Conservation (phyloP, 345 rosid species). For the Carallia pectinifolia region DNA sequence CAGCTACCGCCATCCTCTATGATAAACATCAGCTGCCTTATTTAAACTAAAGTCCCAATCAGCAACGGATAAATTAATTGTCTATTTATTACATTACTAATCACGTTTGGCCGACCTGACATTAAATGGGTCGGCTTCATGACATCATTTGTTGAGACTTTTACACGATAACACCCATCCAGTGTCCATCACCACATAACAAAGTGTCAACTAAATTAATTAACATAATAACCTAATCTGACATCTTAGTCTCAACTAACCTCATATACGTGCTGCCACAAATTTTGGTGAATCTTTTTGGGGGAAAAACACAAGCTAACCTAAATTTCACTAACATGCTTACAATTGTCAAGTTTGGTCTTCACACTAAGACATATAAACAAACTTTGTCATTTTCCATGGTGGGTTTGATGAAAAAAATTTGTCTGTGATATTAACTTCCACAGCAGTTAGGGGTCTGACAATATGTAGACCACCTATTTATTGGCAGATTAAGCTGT, state of each 20-base stretch:
- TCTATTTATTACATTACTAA: neutral
- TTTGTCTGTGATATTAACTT: neutral
- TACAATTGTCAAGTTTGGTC: neutral
- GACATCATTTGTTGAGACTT: conserved; percentile 13
- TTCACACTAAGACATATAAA: neutral
- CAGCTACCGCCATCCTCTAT: neutral
- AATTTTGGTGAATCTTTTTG: neutral
- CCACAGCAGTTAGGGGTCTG: no score
- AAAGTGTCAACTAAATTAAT: neutral
- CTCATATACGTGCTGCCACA: neutral
- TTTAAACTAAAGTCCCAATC: neutral
- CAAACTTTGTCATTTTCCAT: neutral
- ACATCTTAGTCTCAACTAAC: conserved; percentile 21
- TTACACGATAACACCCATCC: conserved; percentile 21
- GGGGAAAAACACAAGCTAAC: neutral
- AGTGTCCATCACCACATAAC: neutral
- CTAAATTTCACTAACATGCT: neutral
- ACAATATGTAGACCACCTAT: no score
- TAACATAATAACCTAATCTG: conserved; percentile 16
- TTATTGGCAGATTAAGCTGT: neutral
- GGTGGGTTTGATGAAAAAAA: neutral
- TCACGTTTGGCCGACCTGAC: conserved; percentile 8
- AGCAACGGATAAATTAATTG: no score
- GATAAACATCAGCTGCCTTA: neutral
- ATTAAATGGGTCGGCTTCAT: conserved; percentile 5